Base-by-base conservation (phyloP, 192 early-diverging fungal species). In the Linnemannia schmuckeri region DNA sequence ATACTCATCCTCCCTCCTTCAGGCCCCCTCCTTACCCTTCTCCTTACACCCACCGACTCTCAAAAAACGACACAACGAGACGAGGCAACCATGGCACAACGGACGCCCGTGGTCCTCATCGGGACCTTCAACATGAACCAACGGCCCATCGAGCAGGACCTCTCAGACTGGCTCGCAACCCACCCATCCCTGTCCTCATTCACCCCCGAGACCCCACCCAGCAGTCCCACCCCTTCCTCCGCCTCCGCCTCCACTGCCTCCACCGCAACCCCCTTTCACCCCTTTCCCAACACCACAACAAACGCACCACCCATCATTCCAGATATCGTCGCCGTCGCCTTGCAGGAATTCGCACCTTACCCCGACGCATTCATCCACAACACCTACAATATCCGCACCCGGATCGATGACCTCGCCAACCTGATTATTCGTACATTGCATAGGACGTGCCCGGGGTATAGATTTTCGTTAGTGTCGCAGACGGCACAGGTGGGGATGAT, bases 121-220 rank as follows among this genome's bases (percentile, higher is more conserved):
- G 89, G 88, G 47, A 89, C 88, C 13, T 90, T 89, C 81, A 90
- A 90, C 72, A 79, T 89, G 63, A 87, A 77, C 81, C 78, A 86
- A 61, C 57, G 79, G 1, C 66, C 79, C 35, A 82, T 90, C 35
- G 74, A 87, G 42, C 81, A 88, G 75, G 81, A 85, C 71, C 79
- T 90, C 52, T 77, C 80, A 15, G 76, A 78, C 66, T 90, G 89
- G 89, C 83, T 90, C 15, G 77, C 85, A 27, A 73, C 87, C 9
- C 75, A 82, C 37, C 77, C 80, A 20, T 81, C 82, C 27, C 66
- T 81, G 33, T 79, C 82, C 41, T 70, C 78, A 4, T 27, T 33
- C 12, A 68, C 71, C 20, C 44, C 46, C 27, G 76, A 74, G 57
- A 70, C 76, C 27, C 70, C 82, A 12, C 86, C 86, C 44, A 69